Conservation (phyloP, 306 rosid genomes). For the Dryas drummondii region DNA sequence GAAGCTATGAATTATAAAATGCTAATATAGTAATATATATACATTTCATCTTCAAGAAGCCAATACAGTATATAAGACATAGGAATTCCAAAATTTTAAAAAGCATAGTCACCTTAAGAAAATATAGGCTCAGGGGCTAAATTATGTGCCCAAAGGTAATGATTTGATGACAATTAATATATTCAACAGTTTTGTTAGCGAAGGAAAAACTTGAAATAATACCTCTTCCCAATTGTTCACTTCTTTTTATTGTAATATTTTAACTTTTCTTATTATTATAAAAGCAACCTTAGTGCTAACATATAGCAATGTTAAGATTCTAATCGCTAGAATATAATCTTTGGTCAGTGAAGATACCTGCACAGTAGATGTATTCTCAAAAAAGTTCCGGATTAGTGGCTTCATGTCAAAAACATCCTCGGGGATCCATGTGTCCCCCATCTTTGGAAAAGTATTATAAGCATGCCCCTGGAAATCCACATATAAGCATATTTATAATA, state of each 20-base stretch:
- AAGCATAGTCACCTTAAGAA: not conserved
- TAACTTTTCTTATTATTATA: not conserved
- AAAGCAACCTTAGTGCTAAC: not conserved
- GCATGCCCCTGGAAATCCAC: constrained; percentile 68
- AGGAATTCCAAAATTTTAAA: not conserved
- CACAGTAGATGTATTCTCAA: constrained; percentile 79
- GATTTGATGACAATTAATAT: too few species aligned
- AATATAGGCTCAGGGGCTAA: not conserved
- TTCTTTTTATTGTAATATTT: not conserved
- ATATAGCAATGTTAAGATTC: not conserved
- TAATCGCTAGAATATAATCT: not conserved
- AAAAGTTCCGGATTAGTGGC: constrained; percentile 81
- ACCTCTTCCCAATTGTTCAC: not conserved
- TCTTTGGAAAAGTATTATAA: constrained; percentile 83
- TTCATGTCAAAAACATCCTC: constrained; percentile 69
- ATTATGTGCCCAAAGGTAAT: not conserved
- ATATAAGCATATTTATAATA: constrained; percentile 22
- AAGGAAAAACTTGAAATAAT: too few species aligned
- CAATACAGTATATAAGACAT: too few species aligned
- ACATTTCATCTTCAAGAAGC: too few species aligned
- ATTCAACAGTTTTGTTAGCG: too few species aligned
- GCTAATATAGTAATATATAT: too few species aligned
- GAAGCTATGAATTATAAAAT: not conserved
- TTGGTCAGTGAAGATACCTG: constrained; percentile 46
- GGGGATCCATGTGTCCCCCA: constrained; percentile 86